Evolutionary conservation across 495 filamentous ascomycete species (phyloP), one percentile per base, ranked within the genome.

Genomic region (Tuber melanosporum): DNA sequence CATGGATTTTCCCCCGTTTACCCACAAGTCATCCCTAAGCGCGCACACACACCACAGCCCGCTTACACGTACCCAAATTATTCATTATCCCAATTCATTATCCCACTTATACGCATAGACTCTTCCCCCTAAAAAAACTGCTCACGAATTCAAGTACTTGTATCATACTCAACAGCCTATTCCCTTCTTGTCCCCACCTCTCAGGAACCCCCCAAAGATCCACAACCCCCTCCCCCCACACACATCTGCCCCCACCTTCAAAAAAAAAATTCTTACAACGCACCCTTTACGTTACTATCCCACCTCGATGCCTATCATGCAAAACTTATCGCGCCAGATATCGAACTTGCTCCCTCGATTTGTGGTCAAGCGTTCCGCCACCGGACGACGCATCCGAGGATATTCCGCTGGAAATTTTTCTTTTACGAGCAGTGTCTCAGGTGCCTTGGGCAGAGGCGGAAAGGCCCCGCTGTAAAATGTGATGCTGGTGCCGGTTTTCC

Each of bases 311-410:
- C 12, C 32, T 14, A 32, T 12, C 17, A 32, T 32, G 32, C 32
- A 32, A 32, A 17, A 26, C 26, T 14, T 12, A 66, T 36, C 17
- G 14, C 0, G 12, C 1, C 76, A 82, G 82, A 75, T 80, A 79
- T 83, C 84, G 82, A 84, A 84, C 83, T 80, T 83, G 78, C 4
- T 41, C 39, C 39, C 39, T 41, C 39, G 39, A 41, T 41, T 41
- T 1, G 39, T 41, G 39, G 39, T 39, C 39, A 39, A 39, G 3
- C 39, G 39, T 2, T 41, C 2, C 39, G 1, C 88, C 88, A 90
- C 89, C 89, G 86, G 87, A 87, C 88, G 87, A 90, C 74, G 78
- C 81, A 80, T 74, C 80, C 81, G 22, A 57, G 22, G 9, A 57
- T 3, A 14, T 14, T 57, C 10, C 8, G 22, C 22, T 14, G 9